Evolutionary conservation across 148 eudicot genomes (phyloP), one percentile per base, ranked within the genome.

Genomic region (Vaccinium darrowii): DNA sequence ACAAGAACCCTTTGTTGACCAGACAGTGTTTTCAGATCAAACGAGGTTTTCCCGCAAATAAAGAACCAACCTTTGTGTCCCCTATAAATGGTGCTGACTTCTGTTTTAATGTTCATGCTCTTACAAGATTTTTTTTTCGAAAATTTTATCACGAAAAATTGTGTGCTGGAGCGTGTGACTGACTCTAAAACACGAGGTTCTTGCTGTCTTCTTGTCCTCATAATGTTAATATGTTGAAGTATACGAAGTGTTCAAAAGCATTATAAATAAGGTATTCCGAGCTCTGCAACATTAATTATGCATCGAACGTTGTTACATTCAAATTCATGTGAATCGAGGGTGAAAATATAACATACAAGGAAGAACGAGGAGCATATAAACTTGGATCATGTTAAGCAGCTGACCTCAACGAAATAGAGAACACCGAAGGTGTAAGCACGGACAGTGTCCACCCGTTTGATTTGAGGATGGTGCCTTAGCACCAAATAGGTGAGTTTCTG

Each of bases 391-490:
- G 27, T 27, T 27, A 36, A 73, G 79, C 3, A 19, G n/a, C 79
- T 47, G 50, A 93, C 96, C 95, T 94, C 98, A 39, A 94, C 98
- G 84, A 94, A 94, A 86, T 93, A 94, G 21, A 92, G 91, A 81
- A 84, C 95, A 78, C 95, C 98, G 80, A 94, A 94, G 18, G 95
- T 94, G 91, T 94, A 94, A 23, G 98, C 98, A 62, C 98, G 92
- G 51, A 94, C 94, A 3, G 98, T 94, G 84, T 94, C 98, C 19
- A 94, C 92, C 9, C 92, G 90, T 82, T 91, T 91, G 81, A 94
- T 92, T 60, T 86, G 88, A 53, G 83, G 81, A 88, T 91, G 89
- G 78, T 92, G 95, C 43, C 89, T 85, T 33, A 92, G 73, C n/a
- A 94, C 94, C 56, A 94, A 86, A 78, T 94, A 94, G 0, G 98